Evolutionary conservation across 345 rosid species (phyloP).

Genomic region (Erysimum cheiranthoides): DNA sequence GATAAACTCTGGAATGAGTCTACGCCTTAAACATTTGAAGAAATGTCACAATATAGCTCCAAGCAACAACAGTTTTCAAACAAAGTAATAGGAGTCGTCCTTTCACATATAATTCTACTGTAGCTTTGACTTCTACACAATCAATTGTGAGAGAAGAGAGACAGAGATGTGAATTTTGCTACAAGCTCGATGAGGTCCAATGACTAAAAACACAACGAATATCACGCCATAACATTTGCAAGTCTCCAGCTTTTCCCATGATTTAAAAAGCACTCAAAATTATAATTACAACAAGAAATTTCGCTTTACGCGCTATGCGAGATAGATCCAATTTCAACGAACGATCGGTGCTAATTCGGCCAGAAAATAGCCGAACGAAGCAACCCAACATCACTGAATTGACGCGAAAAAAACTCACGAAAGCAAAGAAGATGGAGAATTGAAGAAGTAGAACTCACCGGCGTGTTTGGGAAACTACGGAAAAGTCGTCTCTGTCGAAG

Average conservation of each 20-base stretch:
- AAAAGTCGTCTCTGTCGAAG: slow-evolving; percentile 41
- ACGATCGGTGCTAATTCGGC: slow-evolving; percentile 10
- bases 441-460: slow-evolving; percentile 36
- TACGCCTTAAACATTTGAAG: neutral
- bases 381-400: slow-evolving; percentile 31
- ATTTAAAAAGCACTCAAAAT: neutral
- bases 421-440: neutral
- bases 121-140: slow-evolving; percentile 28
- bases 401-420: neutral
- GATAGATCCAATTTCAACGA: slow-evolving; percentile 27
- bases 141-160: neutral
- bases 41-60: slow-evolving; percentile 17
- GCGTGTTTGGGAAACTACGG: neutral
- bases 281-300: neutral
- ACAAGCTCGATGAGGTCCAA: slow-evolving; percentile 12
- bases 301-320: neutral
- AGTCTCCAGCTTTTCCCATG: neutral
- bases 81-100: neutral
- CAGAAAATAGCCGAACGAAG: slow-evolving; percentile 1
- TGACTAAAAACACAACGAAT: slow-evolving; percentile 1
- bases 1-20: neutral
- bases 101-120: neutral
- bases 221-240: slow-evolving; percentile 12
- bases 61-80: slow-evolving; percentile 16
- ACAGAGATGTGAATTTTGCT: slow-evolving; percentile 6